Evolutionary conservation across 164 flowering plant species (phyloP), one percentile per base, ranked within the genome.

Genomic region (Annona squamosa): DNA sequence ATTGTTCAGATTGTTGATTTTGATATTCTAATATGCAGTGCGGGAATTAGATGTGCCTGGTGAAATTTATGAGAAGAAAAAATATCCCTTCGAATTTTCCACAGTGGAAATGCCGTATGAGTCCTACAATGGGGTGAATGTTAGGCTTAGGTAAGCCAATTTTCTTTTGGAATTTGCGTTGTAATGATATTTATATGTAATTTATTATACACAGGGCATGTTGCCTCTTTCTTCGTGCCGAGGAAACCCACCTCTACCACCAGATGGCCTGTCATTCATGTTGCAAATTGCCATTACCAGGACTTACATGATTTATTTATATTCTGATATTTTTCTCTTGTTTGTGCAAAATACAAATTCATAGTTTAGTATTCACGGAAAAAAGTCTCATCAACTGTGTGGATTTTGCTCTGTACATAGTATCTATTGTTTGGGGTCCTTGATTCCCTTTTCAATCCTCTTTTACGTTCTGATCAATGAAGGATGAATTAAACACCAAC

Each of bases 101-200:
- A 87, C 96, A 1, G 99, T 94, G 79, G 99, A 94, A 85, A 94
- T 95, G 99, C 96, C 99, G 52, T 91, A 88, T 75, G 99, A 95
- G 79, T 85, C 99, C 56, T 91, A 95, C 78, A 95, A 87, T 85
- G 99, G 98, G 56, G 91, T 87, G 17, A 91, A 95, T 75, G 98
- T 95, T 81, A 87, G 99, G 82, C 96, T 95, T n/a, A 91, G 99
- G 99, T 95, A 83, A 73, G 80, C 13, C 70, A 16, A 26, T 26
- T 63, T 10, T 3, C 2, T 62, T 74, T 2, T n/a, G 59, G 44
- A 10, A 9, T 52, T 2, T 17, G 45, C 6, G 47, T 47, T 9
- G n/a, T 0, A 12, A 69, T 19, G 19, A 12, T 16, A 5, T 46
- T 46, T 46, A 68, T 46, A 9, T 52, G 3, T 52, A 16, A 3